Conservation (phyloP, 371 early-diverging fungal genomes). For the Lichtheimia ornata region DNA sequence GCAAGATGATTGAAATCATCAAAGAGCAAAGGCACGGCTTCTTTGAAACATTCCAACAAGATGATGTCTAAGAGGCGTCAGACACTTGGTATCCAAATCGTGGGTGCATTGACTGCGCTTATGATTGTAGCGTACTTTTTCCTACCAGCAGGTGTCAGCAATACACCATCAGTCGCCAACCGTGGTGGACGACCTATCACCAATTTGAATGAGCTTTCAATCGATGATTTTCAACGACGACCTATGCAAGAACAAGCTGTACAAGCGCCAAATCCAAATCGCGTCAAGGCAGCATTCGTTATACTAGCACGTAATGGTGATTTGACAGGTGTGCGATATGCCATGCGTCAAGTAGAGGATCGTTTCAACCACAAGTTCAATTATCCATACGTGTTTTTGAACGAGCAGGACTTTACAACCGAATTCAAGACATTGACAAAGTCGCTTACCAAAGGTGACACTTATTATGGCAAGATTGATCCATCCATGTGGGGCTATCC, state of each 20-base stretch:
- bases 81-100: constrained; percentile 24
- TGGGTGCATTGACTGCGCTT: constrained; percentile 15
- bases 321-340: constrained; percentile 58
- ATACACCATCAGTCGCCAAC: no score
- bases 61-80: constrained; percentile 33
- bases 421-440: constrained; percentile 68
- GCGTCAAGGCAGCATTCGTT: constrained; percentile 64
- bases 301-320: constrained; percentile 77
- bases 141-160: constrained; percentile 5
- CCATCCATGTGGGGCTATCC: constrained; percentile 84
- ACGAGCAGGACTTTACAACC: constrained; percentile 78
- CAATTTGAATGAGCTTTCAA: neutral
- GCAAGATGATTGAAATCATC: neutral
- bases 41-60: no score
- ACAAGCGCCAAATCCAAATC: neutral
- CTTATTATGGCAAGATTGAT: constrained; percentile 49
- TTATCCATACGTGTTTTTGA: constrained; percentile 91
- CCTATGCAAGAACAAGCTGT: neutral
- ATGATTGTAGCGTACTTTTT: constrained; percentile 19
- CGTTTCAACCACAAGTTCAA: constrained; percentile 80
- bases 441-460: constrained; percentile 52
- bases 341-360: constrained; percentile 80
- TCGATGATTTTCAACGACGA: constrained; percentile 3
- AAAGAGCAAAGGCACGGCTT: neutral
- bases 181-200: neutral